Percentiles rank a stretch among this genome's conserved stretches.
Conservation (phyloP, 2,329 filamentous ascomycete genomes). For the Talaromyces sp. region DNA sequence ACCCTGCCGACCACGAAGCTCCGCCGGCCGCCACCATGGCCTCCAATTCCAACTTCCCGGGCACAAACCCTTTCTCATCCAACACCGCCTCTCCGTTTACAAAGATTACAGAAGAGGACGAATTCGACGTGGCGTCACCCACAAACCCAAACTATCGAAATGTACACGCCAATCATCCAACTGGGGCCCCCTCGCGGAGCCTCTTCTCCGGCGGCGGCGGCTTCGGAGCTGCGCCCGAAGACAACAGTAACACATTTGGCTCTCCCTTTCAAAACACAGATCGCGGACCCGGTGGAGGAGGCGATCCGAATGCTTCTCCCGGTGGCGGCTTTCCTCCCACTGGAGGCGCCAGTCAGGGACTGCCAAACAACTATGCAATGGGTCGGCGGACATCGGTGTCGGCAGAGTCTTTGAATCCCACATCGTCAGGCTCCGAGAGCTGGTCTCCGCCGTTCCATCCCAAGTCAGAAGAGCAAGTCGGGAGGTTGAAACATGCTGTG, state of each 20-base stretch:
- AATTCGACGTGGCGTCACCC: conserved; percentile 73
- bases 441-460: conserved; percentile 83
- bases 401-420: conserved; percentile 90
- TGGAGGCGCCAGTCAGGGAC: conserved; percentile 24
- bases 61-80: conserved; percentile 78
- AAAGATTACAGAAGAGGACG: conserved; percentile 75
- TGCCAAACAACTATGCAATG: conserved; percentile 91
- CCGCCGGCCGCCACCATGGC: conserved; percentile 53
- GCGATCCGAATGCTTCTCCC: conserved; percentile 17
- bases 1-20: background rate
- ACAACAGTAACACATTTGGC: conserved; percentile 25
- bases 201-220: conserved; percentile 39
- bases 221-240: conserved; percentile 16
- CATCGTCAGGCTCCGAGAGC: conserved; percentile 74
- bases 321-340: conserved; percentile 22
- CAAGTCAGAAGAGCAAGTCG: conserved; percentile 77
- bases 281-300: conserved; percentile 15
- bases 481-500: conserved; percentile 75
- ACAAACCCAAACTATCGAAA: conserved; percentile 59
- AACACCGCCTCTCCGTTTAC: conserved; percentile 52
- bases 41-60: conserved; percentile 66
- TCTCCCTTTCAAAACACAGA: conserved; percentile 27
- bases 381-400: conserved; percentile 92
- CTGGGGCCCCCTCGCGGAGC: conserved; percentile 26
- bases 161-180: conserved; percentile 25